These are phyloP conservation scores for Thymus mandschuricus DNA, from an alignment of 257 asterid genomes.

Conservation along the genomic window DNA sequence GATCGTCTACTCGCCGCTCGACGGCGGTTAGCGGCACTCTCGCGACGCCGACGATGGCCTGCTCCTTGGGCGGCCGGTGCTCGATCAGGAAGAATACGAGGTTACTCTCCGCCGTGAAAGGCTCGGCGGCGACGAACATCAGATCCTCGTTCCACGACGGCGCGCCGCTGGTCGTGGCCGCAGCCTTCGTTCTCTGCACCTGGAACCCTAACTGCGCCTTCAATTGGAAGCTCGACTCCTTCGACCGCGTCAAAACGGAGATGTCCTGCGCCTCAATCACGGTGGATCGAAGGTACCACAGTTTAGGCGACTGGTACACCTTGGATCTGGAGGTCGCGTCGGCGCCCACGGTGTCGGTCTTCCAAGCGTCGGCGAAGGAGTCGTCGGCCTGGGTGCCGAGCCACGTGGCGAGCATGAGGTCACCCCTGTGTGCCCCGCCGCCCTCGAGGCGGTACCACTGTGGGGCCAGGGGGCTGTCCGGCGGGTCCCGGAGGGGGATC, in stretches of 20 bases:
- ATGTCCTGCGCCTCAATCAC: constrained; percentile 80
- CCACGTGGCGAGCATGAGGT: constrained; percentile 95
- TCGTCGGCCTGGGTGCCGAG: constrained; percentile 92
- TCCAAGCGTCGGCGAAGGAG: constrained; percentile 90
- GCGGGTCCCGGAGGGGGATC: constrained; percentile 89
- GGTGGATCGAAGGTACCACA: constrained; percentile 81
- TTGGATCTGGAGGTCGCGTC: constrained; percentile 64
- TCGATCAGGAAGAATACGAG: constrained; percentile 53
- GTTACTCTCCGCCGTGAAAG: constrained; percentile 64
- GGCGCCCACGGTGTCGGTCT: constrained; percentile 60
- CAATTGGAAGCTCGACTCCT: constrained; percentile 53
- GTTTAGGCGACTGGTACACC: constrained; percentile 83
- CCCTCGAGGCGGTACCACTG: constrained; percentile 95
- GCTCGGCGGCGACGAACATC: constrained; percentile 80
- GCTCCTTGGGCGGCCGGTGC: constrained; percentile 55
- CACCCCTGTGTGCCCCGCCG: constrained; percentile 84
- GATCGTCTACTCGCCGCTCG: constrained; percentile 82
- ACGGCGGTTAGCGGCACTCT: constrained; percentile 60
- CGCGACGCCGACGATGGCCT: constrained; percentile 53
- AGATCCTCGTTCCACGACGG: constrained; percentile 85
- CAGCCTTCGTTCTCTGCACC: constrained; percentile 61
- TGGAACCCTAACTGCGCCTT: constrained; percentile 77
- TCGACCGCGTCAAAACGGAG: constrained; percentile 38
- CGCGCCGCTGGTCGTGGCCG: constrained; percentile 47
- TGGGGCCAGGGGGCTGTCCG: constrained; percentile 86